These are phyloP conservation scores for Amanita phalloides DNA, from an alignment of 768 basidiomycete genomes.

Conservation along the genomic window DNA sequence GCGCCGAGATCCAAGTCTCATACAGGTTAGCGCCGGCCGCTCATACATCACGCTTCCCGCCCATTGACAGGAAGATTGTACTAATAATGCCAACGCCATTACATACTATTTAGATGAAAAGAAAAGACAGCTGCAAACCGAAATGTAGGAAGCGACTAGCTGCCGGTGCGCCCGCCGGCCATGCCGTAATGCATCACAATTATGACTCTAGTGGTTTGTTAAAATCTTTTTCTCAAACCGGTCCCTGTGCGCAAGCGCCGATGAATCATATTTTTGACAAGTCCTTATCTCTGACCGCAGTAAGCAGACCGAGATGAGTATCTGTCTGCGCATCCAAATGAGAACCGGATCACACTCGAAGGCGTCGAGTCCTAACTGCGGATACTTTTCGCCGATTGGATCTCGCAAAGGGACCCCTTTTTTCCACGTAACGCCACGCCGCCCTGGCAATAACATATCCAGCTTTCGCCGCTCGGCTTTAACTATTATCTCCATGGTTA, in stretches of 20 bases:
- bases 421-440: no score
- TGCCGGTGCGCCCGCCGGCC: background rate
- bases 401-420: background rate
- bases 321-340: background rate
- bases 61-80: background rate
- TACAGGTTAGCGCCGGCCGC: background rate
- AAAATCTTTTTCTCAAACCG: background rate
- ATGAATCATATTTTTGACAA: background rate
- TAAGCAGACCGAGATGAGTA: background rate
- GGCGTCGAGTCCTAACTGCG: background rate
- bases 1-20: background rate
- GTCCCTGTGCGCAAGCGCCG: background rate
- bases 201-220: background rate
- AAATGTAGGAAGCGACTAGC: background rate
- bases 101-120: background rate
- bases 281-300: background rate
- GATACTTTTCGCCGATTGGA: background rate
- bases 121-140: background rate
- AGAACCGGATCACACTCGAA: background rate
- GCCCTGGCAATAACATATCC: no score
- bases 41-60: background rate
- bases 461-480: no score
- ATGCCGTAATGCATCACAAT: background rate
- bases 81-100: background rate
- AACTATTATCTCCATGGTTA: no score